A percentile compares a stretch with the other conserved stretches of the same genome.
phyloP scores from a whole-genome alignment of 1,139 yeast genomes.

The Candida tropicalis region DNA sequence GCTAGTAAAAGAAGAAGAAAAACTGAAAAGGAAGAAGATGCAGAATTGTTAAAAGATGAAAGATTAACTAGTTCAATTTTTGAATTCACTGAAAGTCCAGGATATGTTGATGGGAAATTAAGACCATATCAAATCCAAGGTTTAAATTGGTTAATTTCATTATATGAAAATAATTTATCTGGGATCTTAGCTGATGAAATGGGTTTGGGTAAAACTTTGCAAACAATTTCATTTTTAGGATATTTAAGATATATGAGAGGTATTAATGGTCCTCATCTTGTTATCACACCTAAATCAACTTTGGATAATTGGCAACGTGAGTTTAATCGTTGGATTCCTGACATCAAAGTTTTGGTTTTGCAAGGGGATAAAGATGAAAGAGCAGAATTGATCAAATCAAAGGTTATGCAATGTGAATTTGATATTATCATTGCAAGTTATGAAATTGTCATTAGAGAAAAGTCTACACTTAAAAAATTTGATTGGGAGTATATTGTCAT shows the following conservation, averaged over 20 bases:
- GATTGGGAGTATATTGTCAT: conserved; percentile 76
- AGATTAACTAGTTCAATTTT: conserved; percentile 44
- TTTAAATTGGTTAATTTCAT: conserved; percentile 83
- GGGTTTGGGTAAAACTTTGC: conserved; percentile 97
- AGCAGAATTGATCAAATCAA: conserved; percentile 50
- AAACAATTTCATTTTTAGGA: conserved; percentile 84
- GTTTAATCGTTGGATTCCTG: conserved; percentile 79
- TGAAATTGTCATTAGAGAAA: conserved; percentile 77
- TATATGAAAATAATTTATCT: conserved; percentile 80
- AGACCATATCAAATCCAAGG: conserved; percentile 93
- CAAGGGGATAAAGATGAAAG: conserved; percentile 77
- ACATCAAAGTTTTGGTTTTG: conserved; percentile 63
- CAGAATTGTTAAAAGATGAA: conserved; percentile 62
- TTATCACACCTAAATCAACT: conserved; percentile 78
- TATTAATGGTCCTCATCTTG: conserved; percentile 71
- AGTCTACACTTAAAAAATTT: conserved; percentile 61
- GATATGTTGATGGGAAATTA: conserved; percentile 61
- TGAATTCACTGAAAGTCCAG: conserved; percentile 68
- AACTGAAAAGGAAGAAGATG: conserved; percentile 73
- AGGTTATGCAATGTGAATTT: conserved; percentile 62
- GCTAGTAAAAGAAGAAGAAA: conserved; percentile 49
- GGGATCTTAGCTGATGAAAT: conserved; percentile 97
- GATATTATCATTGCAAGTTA: conserved; percentile 76
- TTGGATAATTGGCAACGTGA: conserved; percentile 81
- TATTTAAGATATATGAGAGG: conserved; percentile 63